A percentile compares a stretch with the other conserved stretches of the same genome.
These are phyloP conservation scores for Globisporangium uncinulatum DNA, from an alignment of 352 stramenopile species.

Conservation along the genomic window DNA sequence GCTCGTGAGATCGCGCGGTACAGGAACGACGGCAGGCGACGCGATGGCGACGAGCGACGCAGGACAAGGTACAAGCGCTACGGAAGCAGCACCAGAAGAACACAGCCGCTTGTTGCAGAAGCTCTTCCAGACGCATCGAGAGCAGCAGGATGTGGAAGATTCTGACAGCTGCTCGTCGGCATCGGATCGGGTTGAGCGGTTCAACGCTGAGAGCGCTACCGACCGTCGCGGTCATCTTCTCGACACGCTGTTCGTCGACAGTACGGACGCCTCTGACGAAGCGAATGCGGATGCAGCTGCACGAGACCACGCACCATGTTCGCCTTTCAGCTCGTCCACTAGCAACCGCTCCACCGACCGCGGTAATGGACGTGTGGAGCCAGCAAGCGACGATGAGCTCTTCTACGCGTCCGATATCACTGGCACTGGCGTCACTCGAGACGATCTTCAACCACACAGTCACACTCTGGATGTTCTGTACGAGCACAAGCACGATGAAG, in stretches of 20 bases:
- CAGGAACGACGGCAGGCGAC: not conserved
- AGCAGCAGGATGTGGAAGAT: not conserved
- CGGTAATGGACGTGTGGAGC: slow-evolving; percentile 1
- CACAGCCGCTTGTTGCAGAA: not conserved
- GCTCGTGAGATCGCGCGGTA: slow-evolving; percentile 16
- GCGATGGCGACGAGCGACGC: not conserved
- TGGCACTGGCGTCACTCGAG: slow-evolving; percentile 6
- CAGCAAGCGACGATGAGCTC: slow-evolving; percentile 19
- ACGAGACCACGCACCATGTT: not conserved
- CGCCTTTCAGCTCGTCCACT: not conserved
- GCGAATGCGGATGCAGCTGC: not conserved
- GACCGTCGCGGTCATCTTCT: too few relatives aligned
- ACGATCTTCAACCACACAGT: slow-evolving; percentile 19
- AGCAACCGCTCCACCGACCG: not conserved
- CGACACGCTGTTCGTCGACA: too few relatives aligned
- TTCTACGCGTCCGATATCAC: slow-evolving; percentile 53
- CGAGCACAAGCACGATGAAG: slow-evolving; percentile 1
- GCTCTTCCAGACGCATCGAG: not conserved
- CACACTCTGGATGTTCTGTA: slow-evolving; percentile 18
- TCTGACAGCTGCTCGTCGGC: not conserved
- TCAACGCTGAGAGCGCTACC: too few relatives aligned
- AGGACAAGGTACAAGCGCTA: not conserved
- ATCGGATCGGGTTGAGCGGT: not conserved
- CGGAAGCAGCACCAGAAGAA: not conserved
- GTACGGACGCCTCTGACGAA: too few relatives aligned